A percentile compares a stretch with the other conserved stretches of the same genome.
Conservation (phyloP, 192 early-diverging fungal genomes). For the Umbelopsis ramanniana region DNA sequence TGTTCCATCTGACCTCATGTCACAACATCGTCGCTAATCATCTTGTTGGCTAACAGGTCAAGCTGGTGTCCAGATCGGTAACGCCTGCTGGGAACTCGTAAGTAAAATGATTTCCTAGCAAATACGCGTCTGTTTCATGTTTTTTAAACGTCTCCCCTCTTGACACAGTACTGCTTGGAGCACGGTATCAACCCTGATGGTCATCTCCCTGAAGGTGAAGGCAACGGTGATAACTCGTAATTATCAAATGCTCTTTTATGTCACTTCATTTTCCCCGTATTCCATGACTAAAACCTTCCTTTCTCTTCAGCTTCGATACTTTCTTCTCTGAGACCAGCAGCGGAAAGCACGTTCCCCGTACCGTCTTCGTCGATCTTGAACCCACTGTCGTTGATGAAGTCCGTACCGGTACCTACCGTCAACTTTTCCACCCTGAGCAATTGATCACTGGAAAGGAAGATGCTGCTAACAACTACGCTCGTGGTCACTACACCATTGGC, state of each 20-base stretch:
- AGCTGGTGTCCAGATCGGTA: slow-evolving; percentile 99
- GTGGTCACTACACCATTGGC: slow-evolving; percentile 99
- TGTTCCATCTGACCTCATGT: background rate
- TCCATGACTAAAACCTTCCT: slow-evolving; percentile 6
- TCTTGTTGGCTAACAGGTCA: slow-evolving; percentile 37
- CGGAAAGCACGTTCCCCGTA: slow-evolving; percentile 99
- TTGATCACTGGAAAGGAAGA: slow-evolving; percentile 99
- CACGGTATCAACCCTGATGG: slow-evolving; percentile 99
- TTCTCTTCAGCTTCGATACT: slow-evolving; percentile 89
- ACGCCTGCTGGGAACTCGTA: slow-evolving; percentile 99
- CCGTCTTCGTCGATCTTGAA: slow-evolving; percentile 98
- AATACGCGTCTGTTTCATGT: background rate
- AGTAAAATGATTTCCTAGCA: slow-evolving; percentile 1
- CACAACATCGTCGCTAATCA: background rate
- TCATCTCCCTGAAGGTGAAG: slow-evolving; percentile 47
- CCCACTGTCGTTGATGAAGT: slow-evolving; percentile 98
- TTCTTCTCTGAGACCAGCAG: slow-evolving; percentile 99
- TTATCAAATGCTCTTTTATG: too few species aligned
- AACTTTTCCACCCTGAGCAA: slow-evolving; percentile 84
- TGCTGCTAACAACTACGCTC: slow-evolving; percentile 99
- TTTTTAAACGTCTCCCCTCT: background rate
- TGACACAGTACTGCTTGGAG: slow-evolving; percentile 74
- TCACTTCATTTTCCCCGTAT: slow-evolving; percentile 45
- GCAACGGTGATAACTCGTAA: slow-evolving; percentile 32
- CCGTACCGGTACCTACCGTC: slow-evolving; percentile 97